phyloP scores from a whole-genome alignment of 108 stramenopile genomes.

The Conticribra guillardii region DNA sequence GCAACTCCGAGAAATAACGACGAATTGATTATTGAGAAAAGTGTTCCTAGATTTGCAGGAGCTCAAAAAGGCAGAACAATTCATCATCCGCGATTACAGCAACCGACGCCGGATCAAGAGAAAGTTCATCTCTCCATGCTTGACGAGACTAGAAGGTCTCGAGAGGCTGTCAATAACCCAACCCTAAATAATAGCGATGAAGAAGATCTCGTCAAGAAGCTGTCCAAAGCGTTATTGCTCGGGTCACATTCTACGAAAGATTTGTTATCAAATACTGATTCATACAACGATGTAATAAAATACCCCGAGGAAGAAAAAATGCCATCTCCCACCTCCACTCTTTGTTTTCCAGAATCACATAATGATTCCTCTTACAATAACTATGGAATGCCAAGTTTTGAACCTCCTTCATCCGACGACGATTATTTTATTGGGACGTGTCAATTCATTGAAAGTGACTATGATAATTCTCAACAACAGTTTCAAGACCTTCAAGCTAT shows the following conservation, averaged over 20 bases:
- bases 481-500: not conserved
- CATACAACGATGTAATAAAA: not conserved
- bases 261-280: not conserved
- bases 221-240: not conserved
- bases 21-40: not conserved
- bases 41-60: not conserved
- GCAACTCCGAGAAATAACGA: too few relatives aligned
- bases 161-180: not conserved
- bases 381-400: too few relatives aligned
- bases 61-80: not conserved
- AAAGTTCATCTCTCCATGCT: not conserved
- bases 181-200: not conserved
- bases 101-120: not conserved
- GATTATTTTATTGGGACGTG: not conserved
- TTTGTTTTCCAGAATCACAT: not conserved
- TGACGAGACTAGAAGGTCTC: not conserved
- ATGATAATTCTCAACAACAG: too few relatives aligned
- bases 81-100: not conserved
- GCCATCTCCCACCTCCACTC: not conserved
- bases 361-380: not conserved
- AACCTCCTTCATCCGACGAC: not conserved
- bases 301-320: not conserved
- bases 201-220: not conserved
- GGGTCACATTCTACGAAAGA: not conserved
- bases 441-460: not conserved